A percentile compares a stretch with the other conserved stretches of the same genome.
phyloP scores from a whole-genome alignment of 176 grass and related monocot species.

The Zea mays region Zm-B73-REFERENCE-NAM-5.0 NC_050099.1:207596501-207597000 shows the following conservation, averaged over 20 bases:
- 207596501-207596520: neutral
- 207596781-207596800: constrained; percentile 72
- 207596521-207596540: neutral
- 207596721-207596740: constrained; percentile 33
- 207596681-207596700: constrained; percentile 93
- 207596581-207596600: neutral
- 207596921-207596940: neutral
- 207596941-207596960: constrained; percentile 30
- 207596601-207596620: neutral
- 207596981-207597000: constrained; percentile 72
- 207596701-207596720: constrained; percentile 77
- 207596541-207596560: neutral
- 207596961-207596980: constrained; percentile 82
- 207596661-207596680: constrained; percentile 41
- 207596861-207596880: neutral
- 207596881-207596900: neutral
- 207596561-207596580: neutral
- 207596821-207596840: constrained; percentile 60
- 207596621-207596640: neutral
- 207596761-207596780: constrained; percentile 63
- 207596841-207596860: constrained; percentile 50
- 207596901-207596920: neutral
- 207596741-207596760: constrained; percentile 62
- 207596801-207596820: constrained; percentile 89
- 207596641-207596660: neutral